phyloP scores from a whole-genome alignment of 2,329 filamentous ascomycete genomes.

The Penicillium vulpinum region DNA sequence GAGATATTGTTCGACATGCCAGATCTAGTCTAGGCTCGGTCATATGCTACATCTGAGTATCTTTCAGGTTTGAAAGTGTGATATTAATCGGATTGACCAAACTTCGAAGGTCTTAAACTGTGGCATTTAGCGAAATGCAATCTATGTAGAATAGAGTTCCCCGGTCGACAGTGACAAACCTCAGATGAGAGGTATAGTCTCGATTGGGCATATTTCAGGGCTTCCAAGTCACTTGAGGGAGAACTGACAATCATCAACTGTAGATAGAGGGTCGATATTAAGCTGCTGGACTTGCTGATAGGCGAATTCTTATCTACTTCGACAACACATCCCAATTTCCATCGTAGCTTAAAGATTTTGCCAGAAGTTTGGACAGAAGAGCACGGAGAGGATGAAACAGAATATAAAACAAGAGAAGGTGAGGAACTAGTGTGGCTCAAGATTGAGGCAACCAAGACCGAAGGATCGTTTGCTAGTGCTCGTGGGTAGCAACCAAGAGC shows the following conservation, averaged over 20 bases:
- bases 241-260: not conserved
- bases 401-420: not conserved
- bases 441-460: not conserved
- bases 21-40: not conserved
- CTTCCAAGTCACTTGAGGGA: not conserved
- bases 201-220: not conserved
- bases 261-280: not conserved
- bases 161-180: not conserved
- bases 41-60: too few relatives aligned
- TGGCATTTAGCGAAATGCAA: not conserved
- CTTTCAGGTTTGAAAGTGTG: not conserved
- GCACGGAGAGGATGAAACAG: not conserved
- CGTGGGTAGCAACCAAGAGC: not conserved
- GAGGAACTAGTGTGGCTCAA: not conserved
- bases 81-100: not conserved
- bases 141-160: not conserved
- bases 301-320: not conserved
- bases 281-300: not conserved
- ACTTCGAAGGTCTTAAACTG: not conserved
- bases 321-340: too few relatives aligned
- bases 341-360: not conserved
- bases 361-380: not conserved
- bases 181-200: not conserved
- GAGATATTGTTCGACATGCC: not conserved
- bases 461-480: not conserved